Conservation (phyloP, 139 green algal genomes). For the Chlamydomonas schloesseri region DNA sequence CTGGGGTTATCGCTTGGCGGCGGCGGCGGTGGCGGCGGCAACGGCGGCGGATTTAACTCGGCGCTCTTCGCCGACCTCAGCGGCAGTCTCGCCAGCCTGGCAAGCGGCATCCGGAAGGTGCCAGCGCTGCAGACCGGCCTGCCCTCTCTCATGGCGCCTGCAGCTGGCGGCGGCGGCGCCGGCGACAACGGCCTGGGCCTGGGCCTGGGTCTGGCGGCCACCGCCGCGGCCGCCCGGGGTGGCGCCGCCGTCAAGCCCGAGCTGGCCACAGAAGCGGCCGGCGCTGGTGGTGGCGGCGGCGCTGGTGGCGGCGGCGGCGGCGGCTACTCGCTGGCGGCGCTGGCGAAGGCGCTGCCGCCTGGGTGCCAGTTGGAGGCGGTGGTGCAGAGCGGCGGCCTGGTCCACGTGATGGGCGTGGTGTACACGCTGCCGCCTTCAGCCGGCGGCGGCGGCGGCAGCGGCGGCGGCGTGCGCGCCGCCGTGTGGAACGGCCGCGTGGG, state of each 20-base stretch:
- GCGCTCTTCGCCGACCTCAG: too few relatives aligned
- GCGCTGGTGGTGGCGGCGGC: neutral
- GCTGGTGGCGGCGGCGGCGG: neutral
- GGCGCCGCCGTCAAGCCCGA: neutral
- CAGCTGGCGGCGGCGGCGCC: too few relatives aligned
- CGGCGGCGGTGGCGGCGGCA: neutral
- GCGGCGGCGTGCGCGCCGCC: neutral
- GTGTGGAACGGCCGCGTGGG: conserved; percentile 30
- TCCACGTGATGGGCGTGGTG: conserved; percentile 36
- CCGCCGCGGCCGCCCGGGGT: neutral
- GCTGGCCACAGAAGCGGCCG: neutral
- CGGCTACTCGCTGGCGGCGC: neutral
- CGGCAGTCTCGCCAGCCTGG: too few relatives aligned
- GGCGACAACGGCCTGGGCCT: neutral
- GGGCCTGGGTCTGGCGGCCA: neutral
- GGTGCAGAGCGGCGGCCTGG: neutral
- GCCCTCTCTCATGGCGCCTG: too few relatives aligned
- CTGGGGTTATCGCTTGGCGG: neutral
- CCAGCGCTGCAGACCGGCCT: too few relatives aligned
- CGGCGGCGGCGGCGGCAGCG: neutral
- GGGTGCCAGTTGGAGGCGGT: neutral
- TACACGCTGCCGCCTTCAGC: neutral
- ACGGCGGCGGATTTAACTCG: too few relatives aligned
- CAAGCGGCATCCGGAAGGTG: too few relatives aligned
- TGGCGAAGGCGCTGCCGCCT: neutral